phyloP scores from a whole-genome alignment of 2,329 filamentous ascomycete genomes.

The Ascochyta rabiei region DNA sequence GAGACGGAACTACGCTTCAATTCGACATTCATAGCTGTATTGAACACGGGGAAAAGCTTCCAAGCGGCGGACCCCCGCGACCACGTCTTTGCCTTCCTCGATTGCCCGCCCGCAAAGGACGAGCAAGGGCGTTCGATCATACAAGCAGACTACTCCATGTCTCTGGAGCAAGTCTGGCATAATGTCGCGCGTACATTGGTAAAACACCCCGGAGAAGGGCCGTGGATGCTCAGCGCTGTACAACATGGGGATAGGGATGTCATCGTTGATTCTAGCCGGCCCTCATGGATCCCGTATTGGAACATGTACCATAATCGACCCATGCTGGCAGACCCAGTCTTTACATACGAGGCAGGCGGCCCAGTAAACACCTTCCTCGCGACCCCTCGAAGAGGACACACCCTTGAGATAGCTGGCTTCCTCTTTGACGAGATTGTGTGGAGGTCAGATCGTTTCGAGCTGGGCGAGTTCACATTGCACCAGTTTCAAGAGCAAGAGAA shows the following conservation, averaged over 20 bases:
- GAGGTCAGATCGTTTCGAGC: no score
- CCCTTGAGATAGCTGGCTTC: no score
- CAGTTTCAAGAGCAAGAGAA: no score
- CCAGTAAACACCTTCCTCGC: neutral
- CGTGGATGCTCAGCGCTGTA: neutral
- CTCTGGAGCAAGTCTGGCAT: neutral
- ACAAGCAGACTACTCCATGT: neutral
- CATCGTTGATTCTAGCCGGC: neutral
- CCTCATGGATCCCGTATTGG: neutral
- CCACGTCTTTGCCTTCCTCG: neutral
- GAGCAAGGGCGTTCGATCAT: neutral
- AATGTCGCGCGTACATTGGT: neutral
- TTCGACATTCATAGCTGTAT: neutral
- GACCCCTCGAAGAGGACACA: no score
- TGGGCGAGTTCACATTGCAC: no score
- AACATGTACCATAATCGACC: neutral
- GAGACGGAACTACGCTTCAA: no score
- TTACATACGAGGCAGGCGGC: neutral
- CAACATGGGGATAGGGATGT: neutral
- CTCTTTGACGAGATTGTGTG: no score
- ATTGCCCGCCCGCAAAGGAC: neutral
- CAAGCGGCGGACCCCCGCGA: neutral
- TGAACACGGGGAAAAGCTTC: neutral
- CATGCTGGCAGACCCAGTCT: neutral
- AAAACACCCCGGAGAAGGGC: neutral